Evolutionary conservation across 495 filamentous ascomycete genomes (phyloP).

Genomic region (Penicillium argentinense): DNA sequence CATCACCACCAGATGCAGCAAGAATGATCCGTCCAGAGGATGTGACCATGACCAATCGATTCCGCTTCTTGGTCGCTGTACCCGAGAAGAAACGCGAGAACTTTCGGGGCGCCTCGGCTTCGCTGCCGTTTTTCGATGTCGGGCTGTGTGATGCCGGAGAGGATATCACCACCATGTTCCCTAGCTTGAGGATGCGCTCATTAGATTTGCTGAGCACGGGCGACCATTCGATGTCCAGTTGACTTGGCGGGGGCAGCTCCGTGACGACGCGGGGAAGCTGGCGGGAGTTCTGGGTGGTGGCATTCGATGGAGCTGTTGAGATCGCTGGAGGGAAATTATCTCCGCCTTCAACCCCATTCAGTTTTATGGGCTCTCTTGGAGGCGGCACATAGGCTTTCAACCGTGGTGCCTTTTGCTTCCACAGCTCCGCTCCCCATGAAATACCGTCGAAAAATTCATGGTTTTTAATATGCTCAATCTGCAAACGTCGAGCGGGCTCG

Average conservation of each 20-base stretch:
- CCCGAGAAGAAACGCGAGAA: constrained; percentile 91
- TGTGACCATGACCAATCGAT: constrained; percentile 93
- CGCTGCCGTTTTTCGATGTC: constrained; percentile 61
- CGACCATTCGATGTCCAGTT: constrained; percentile 98
- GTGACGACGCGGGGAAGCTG: constrained; percentile 84
- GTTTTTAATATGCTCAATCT: constrained; percentile 94
- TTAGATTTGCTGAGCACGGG: constrained; percentile 88
- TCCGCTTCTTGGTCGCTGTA: constrained; percentile 85
- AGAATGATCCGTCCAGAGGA: constrained; percentile 85
- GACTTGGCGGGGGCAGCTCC: constrained; percentile 91
- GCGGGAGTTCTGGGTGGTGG: constrained; percentile 42
- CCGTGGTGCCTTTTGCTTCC: constrained; percentile 88
- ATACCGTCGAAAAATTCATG: constrained; percentile 97
- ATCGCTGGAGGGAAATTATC: constrained; percentile 50
- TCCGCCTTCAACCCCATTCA: constrained; percentile 59
- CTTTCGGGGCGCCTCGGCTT: constrained; percentile 70
- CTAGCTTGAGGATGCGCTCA: constrained; percentile 92
- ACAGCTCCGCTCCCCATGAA: constrained; percentile 78
- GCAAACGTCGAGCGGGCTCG: constrained; percentile 83
- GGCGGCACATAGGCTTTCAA: constrained; percentile 85
- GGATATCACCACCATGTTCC: constrained; percentile 80
- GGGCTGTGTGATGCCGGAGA: constrained; percentile 69
- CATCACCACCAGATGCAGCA: constrained; percentile 88
- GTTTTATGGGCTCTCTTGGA: constrained; percentile 75
- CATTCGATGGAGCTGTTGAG: constrained; percentile 46